phyloP scores from a whole-genome alignment of 495 filamentous ascomycete genomes.

The Xylaria grammica region DNA sequence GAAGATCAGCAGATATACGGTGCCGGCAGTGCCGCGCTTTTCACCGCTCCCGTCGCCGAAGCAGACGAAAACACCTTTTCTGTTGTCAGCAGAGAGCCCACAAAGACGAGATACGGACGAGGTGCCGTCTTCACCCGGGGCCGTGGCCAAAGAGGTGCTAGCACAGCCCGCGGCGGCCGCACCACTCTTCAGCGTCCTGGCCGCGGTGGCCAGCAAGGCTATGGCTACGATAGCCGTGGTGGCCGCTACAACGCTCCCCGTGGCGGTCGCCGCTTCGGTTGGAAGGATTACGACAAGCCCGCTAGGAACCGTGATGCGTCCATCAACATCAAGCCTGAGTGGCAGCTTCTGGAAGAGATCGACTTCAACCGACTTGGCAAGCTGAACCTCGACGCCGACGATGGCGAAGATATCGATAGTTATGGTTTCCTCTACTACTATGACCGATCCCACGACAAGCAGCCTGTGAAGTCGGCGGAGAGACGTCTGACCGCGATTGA shows the following conservation, averaged over 20 bases:
- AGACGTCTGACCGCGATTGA: conserved; percentile 86
- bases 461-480: conserved; percentile 84
- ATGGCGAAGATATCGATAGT: conserved; percentile 91
- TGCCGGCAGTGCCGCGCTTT: conserved; percentile 82
- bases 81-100: conserved; percentile 86
- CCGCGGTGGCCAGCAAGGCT: conserved; percentile 48
- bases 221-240: conserved; percentile 68
- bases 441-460: conserved; percentile 91
- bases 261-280: conserved; percentile 89
- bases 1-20: conserved; percentile 97
- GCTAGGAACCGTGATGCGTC: conserved; percentile 93
- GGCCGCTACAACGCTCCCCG: conserved; percentile 60
- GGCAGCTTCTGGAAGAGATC: conserved; percentile 96
- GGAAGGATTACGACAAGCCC: conserved; percentile 99
- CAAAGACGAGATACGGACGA: conserved; percentile 85
- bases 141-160: conserved; percentile 76
- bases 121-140: conserved; percentile 88
- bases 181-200: conserved; percentile 52
- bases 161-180: conserved; percentile 71
- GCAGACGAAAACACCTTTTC: conserved; percentile 93
- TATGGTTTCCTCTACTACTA: conserved; percentile 99
- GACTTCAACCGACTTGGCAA: conserved; percentile 94
- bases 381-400: conserved; percentile 90
- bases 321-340: conserved; percentile 91
- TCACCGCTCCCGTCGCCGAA: conserved; percentile 87